phyloP scores from a whole-genome alignment of 169 alveolate genomes.

The Plasmodium adleri region DNA sequence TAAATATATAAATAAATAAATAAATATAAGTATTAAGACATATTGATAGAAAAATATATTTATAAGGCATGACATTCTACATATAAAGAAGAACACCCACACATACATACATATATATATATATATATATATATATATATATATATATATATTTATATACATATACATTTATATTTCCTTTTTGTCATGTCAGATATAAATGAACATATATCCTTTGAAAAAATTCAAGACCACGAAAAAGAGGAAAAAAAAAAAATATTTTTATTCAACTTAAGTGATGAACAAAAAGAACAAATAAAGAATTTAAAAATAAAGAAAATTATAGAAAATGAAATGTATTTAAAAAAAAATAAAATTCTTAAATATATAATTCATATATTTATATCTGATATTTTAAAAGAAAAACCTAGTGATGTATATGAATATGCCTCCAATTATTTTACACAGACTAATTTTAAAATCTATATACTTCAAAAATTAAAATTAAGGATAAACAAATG shows the following conservation, averaged over 20 bases:
- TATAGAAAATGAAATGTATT: constrained; percentile 65
- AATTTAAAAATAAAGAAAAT: constrained; percentile 49
- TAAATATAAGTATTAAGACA: too few species aligned
- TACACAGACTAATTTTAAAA: constrained; percentile 37
- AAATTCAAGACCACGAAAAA: constrained; percentile 22
- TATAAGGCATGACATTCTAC: too few species aligned
- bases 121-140: constrained; percentile 1
- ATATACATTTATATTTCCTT: not conserved
- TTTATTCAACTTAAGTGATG: constrained; percentile 28
- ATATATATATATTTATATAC: not conserved
- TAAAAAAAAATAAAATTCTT: constrained; percentile 53
- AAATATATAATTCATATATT: constrained; percentile 52
- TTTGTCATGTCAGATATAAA: not conserved
- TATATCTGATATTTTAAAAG: constrained; percentile 41
- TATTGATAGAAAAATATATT: too few species aligned
- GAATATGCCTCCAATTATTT: constrained; percentile 54
- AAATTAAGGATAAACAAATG: constrained; percentile 5
- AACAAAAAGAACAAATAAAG: constrained; percentile 33
- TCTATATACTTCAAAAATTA: constrained; percentile 7
- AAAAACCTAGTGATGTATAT: constrained; percentile 52
- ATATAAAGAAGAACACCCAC: too few species aligned
- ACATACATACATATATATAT: too few species aligned
- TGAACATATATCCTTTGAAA: constrained; percentile 29
- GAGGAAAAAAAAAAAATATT: constrained; percentile 23
- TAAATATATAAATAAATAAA: too few species aligned